A percentile compares a stretch with the other conserved stretches of the same genome.
Conservation (phyloP, 2,329 filamentous ascomycete genomes). For the Curvularia spicifera region DNA sequence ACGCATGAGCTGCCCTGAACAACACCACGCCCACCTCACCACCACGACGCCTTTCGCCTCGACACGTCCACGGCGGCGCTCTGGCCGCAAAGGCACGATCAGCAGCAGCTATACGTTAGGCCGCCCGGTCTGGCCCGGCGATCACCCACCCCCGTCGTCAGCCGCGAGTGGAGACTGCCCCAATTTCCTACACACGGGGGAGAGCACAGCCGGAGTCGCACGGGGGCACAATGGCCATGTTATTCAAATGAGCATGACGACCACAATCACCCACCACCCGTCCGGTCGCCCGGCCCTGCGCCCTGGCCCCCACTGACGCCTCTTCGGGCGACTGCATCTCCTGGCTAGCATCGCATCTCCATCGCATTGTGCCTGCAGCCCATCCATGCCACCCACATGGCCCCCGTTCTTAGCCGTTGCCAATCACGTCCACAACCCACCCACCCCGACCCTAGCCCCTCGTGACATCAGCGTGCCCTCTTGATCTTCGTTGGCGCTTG, state of each 20-base stretch:
- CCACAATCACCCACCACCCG: not conserved
- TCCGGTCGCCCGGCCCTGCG: not conserved
- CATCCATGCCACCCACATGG: not conserved
- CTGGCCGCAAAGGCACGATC: not conserved
- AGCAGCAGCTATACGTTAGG: conserved; percentile 9
- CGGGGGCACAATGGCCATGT: not conserved
- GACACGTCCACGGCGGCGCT: not conserved
- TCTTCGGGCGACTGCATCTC: no score
- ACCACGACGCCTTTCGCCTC: not conserved
- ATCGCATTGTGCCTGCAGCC: conserved; percentile 1
- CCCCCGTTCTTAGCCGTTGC: not conserved
- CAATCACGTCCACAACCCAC: not conserved
- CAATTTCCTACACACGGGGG: conserved; percentile 7
- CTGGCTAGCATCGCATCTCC: no score
- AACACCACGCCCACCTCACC: not conserved
- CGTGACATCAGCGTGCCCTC: conserved; percentile 39
- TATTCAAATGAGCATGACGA: not conserved
- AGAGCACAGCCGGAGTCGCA: not conserved
- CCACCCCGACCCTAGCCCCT: conserved; percentile 1
- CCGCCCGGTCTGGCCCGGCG: conserved; percentile 15
- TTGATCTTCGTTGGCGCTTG: conserved; percentile 52
- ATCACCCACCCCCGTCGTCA: conserved; percentile 3
- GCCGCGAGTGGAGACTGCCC: conserved; percentile 9
- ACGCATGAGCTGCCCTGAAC: not conserved
- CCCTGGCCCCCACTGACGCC: conserved; percentile 1